These are phyloP conservation scores for Yamadazyma kanchanaburiensis DNA, from an alignment of 1,139 yeast species.

Conservation along the genomic window DNA sequence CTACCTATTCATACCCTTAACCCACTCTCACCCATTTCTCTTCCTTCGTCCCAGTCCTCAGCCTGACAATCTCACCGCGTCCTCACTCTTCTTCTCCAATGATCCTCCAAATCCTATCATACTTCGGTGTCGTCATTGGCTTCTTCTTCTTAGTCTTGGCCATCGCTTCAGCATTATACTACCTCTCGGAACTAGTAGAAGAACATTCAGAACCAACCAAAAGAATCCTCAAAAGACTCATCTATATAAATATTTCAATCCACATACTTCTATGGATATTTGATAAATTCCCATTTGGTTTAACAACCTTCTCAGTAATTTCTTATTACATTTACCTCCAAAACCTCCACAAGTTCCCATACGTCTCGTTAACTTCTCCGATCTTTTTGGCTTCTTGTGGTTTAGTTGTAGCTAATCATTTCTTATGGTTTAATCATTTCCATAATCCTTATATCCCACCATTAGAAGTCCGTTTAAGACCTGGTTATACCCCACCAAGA, in stretches of 20 bases:
- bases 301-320: slow-evolving; percentile 61
- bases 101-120: slow-evolving; percentile 49
- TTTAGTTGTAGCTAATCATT: slow-evolving; percentile 76
- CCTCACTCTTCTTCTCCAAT: no score
- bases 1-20: no score
- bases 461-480: slow-evolving; percentile 51
- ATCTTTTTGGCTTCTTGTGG: slow-evolving; percentile 68
- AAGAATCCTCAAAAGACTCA: slow-evolving; percentile 58
- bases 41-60: no score
- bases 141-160: slow-evolving; percentile 60
- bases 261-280: slow-evolving; percentile 58
- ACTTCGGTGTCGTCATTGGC: slow-evolving; percentile 70
- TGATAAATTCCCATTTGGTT: slow-evolving; percentile 75
- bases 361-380: slow-evolving; percentile 70
- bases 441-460: slow-evolving; percentile 63
- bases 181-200: slow-evolving; percentile 87
- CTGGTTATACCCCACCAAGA: slow-evolving; percentile 61
- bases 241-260: slow-evolving; percentile 53
- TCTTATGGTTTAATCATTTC: slow-evolving; percentile 87
- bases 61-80: no score
- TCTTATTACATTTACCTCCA: slow-evolving; percentile 73
- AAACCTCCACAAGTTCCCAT: slow-evolving; percentile 79
- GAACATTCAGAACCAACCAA: slow-evolving; percentile 88
- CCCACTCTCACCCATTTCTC: no score
- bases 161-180: slow-evolving; percentile 85